phyloP scores from a whole-genome alignment of 176 grass and related monocot species.

The Phragmites australis region DNA sequence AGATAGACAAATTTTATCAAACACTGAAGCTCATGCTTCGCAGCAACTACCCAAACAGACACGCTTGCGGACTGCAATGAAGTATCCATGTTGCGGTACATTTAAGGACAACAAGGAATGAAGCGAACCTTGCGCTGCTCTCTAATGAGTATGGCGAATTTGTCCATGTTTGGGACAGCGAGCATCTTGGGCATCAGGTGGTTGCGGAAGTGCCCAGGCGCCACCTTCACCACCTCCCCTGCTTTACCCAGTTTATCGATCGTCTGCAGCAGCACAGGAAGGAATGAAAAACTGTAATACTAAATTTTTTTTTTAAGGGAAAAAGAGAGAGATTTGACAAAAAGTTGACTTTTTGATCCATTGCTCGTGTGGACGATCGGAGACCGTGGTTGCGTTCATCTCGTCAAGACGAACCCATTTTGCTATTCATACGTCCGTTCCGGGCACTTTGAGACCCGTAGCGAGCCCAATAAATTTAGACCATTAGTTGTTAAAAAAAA shows the following conservation, averaged over 20 bases:
- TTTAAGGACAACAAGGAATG: background rate
- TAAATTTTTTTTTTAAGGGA: too few relatives aligned
- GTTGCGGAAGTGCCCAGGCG: slow-evolving; percentile 90
- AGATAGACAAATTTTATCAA: background rate
- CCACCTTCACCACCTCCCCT: slow-evolving; percentile 85
- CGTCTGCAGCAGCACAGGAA: slow-evolving; percentile 38
- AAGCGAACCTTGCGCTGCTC: slow-evolving; percentile 80
- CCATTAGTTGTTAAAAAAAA: too few relatives aligned
- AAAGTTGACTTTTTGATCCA: too few relatives aligned
- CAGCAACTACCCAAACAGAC: background rate
- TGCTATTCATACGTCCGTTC: too few relatives aligned
- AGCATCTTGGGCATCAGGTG: slow-evolving; percentile 92
- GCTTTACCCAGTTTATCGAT: slow-evolving; percentile 91
- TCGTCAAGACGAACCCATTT: too few relatives aligned
- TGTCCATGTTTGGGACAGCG: slow-evolving; percentile 89
- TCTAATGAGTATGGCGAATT: slow-evolving; percentile 73
- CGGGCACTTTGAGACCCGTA: too few relatives aligned
- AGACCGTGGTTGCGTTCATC: too few relatives aligned
- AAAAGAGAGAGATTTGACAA: too few relatives aligned
- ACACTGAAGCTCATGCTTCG: background rate
- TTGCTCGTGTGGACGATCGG: too few relatives aligned
- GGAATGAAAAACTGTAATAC: background rate
- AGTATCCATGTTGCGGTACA: background rate
- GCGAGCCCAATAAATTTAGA: too few relatives aligned
- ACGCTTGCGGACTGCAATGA: background rate